Evolutionary conservation across 768 basidiomycete species (phyloP).

Genomic region (Leccinum disarticulatum): DNA sequence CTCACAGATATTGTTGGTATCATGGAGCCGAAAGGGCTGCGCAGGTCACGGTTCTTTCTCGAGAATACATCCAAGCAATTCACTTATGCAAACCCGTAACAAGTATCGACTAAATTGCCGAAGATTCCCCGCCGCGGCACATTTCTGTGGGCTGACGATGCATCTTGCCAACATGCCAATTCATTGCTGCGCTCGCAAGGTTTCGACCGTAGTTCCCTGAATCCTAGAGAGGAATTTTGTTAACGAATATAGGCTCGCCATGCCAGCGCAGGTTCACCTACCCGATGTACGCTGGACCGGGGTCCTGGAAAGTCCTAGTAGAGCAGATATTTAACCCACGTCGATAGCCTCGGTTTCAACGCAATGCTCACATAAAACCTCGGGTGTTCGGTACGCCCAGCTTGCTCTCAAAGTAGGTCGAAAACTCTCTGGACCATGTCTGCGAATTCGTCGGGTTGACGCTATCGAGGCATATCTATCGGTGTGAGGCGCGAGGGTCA

Average conservation of each 20-base stretch:
- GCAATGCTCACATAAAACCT: conserved; percentile 56
- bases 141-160: neutral
- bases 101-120: neutral
- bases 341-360: neutral
- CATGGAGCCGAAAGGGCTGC: neutral
- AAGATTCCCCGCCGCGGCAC: neutral
- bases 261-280: conserved; percentile 6
- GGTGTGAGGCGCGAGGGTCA: neutral
- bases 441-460: conserved; percentile 47
- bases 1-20: neutral
- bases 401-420: conserved; percentile 53
- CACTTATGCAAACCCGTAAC: neutral
- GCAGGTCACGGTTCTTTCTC: neutral
- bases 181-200: conserved; percentile 8
- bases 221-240: conserved; percentile 4
- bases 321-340: neutral
- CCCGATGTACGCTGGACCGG: conserved; percentile 27
- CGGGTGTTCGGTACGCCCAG: conserved; percentile 51
- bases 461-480: conserved; percentile 60
- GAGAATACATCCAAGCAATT: neutral
- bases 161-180: neutral
- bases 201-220: conserved; percentile 16
- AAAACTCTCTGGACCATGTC: conserved; percentile 54
- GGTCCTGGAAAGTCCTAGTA: conserved; percentile 26
- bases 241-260: neutral